phyloP scores from a whole-genome alignment of 2,329 filamentous ascomycete genomes.

The Sarocladiaceae sp. region DNA sequence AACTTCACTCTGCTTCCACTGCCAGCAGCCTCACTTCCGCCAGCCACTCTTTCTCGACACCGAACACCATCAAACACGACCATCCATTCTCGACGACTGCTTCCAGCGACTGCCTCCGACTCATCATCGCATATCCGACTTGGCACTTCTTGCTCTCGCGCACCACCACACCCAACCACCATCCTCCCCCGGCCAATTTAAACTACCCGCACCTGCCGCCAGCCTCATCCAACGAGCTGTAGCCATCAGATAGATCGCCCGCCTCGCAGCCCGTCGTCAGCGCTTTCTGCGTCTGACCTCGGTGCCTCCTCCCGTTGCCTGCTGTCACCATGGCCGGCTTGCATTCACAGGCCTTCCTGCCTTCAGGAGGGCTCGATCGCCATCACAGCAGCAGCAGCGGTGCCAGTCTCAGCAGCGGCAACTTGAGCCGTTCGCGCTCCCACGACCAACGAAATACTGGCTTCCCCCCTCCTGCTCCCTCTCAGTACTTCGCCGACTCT shows the following conservation, averaged over 20 bases:
- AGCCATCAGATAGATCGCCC: not conserved
- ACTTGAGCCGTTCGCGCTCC: too few relatives aligned
- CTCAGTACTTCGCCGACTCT: not conserved
- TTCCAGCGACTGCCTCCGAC: too few relatives aligned
- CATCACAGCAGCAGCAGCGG: not conserved
- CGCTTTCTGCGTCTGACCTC: conserved; percentile 5
- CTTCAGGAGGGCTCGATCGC: conserved; percentile 1
- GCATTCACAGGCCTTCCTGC: conserved; percentile 8
- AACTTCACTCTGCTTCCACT: too few relatives aligned
- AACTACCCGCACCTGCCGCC: not conserved
- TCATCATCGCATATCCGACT: too few relatives aligned
- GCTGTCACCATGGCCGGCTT: conserved; percentile 4
- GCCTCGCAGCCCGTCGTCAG: not conserved
- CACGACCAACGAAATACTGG: too few relatives aligned
- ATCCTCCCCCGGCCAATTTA: not conserved
- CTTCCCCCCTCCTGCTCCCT: conserved; percentile 5
- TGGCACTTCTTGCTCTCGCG: too few relatives aligned
- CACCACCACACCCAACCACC: too few relatives aligned
- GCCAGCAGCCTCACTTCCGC: too few relatives aligned
- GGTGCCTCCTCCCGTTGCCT: not conserved
- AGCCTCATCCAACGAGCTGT: not conserved
- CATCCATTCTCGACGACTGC: too few relatives aligned
- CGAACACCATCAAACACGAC: too few relatives aligned
- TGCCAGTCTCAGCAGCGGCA: not conserved
- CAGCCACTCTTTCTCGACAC: too few relatives aligned